Conservation (phyloP, 2,329 filamentous ascomycete genomes). For the Hypoxylon sp. region DNA sequence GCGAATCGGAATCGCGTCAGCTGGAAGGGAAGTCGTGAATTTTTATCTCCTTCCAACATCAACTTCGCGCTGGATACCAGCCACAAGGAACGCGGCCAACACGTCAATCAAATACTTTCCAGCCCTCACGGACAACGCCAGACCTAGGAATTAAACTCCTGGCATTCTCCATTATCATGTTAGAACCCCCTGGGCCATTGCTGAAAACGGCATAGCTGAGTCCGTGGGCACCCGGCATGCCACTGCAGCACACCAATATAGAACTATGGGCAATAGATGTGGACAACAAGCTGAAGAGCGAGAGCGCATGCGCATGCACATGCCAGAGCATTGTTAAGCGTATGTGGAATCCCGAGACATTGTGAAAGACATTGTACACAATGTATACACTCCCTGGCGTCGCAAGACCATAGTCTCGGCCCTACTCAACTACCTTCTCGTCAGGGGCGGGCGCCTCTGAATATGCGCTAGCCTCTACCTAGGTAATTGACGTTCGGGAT, state of each 20-base stretch:
- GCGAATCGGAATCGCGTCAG: neutral
- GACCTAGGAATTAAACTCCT: constrained; percentile 28
- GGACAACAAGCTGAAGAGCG: constrained; percentile 16
- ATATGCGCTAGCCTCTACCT: constrained; percentile 1
- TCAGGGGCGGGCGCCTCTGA: constrained; percentile 33
- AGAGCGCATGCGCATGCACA: constrained; percentile 36
- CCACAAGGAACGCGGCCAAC: constrained; percentile 5
- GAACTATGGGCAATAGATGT: constrained; percentile 23
- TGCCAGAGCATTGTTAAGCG: constrained; percentile 29
- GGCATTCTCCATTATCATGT: constrained; percentile 37
- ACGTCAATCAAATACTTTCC: constrained; percentile 25
- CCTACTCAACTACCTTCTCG: constrained; percentile 33
- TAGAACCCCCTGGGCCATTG: constrained; percentile 29
- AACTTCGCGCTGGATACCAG: constrained; percentile 10
- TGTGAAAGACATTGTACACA: constrained; percentile 36
- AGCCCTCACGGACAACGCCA: constrained; percentile 40
- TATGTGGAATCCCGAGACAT: constrained; percentile 40
- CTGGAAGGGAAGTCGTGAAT: neutral
- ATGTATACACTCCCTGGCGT: constrained; percentile 25
- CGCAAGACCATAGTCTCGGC: constrained; percentile 37
- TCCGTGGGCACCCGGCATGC: constrained; percentile 40
- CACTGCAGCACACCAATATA: constrained; percentile 24
- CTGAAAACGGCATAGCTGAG: constrained; percentile 25
- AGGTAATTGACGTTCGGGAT: constrained; percentile 19
- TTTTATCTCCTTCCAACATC: constrained; percentile 16